Evolutionary conservation across 805 yeast species (phyloP), one percentile per base, ranked within the genome.

Genomic region (Candida taoyuanica): DNA sequence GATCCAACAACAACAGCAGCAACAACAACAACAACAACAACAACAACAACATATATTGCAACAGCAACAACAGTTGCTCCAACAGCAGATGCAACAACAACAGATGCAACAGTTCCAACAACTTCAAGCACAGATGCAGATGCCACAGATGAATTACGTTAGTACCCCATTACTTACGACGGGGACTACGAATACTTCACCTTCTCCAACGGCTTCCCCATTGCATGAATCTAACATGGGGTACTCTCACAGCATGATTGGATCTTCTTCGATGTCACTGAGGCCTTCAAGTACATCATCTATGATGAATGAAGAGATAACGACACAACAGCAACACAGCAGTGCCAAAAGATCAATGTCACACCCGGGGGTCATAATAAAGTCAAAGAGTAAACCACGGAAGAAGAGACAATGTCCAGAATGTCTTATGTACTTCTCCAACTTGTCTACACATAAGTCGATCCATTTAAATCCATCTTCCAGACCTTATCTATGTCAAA

Each of bases 381-480:
- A 29, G 23, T 13, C 37, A 15, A 38, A 33, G 39, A 33, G 66
- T 42, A 63, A 62, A 38, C 76, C 76, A 18, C 65, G 86, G 39
- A 76, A 74, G 60, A 81, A 79, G 70, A 72, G 79, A 56, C 81
- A 79, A 60, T 83, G 93, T 53, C 81, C 84, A 0, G 76, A 75
- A 37, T 83, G 93, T 56, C 70, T 68, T 46, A 67, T 76, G 39
- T 78, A 66, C 53, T 88, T 81, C 59, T 76, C 86, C 39, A 88
- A 87, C 56, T 65, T 87, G 49, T 85, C 91, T 18, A 86, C 95
- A 6, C 96, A 85, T 60, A 78, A 77, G 58, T 75, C 88, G 1
- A 83, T 87, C 14, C 96, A 85, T 58, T 60, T 81, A 34, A 77
- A 78, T 38, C 85, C 82, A 9, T 74, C 78, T 16, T 69, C 78